Evolutionary conservation across 2,329 filamentous ascomycete genomes (phyloP).

Genomic region (Colletotrichum magnum): DNA sequence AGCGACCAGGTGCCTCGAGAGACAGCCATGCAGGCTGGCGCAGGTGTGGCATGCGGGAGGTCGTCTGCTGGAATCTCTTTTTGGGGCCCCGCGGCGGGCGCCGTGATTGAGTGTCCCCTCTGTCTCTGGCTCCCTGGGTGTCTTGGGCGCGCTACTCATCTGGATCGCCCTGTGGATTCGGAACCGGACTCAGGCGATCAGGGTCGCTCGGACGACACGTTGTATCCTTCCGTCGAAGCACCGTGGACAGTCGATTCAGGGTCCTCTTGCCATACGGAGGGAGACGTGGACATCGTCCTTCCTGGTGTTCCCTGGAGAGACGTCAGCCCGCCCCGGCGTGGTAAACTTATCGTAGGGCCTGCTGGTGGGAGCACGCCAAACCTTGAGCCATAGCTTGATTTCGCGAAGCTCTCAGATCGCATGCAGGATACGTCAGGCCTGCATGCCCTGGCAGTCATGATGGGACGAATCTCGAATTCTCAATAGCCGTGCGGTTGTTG

Average conservation of each 20-base stretch:
- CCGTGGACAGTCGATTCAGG: not conserved
- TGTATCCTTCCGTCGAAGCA: not conserved
- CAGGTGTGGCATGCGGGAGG: constrained; percentile 19
- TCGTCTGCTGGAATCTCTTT: constrained; percentile 16
- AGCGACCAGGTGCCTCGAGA: not conserved
- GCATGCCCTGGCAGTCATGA: not conserved
- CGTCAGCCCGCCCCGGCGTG: not conserved
- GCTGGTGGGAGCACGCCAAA: constrained; percentile 8
- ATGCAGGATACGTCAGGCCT: constrained; percentile 20
- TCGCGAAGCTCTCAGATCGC: constrained; percentile 16
- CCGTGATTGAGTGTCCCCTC: not conserved
- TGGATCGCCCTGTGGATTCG: constrained; percentile 22
- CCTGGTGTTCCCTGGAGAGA: not conserved
- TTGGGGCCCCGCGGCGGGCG: constrained; percentile 1
- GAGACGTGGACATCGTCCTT: not conserved
- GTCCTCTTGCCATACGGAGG: not conserved
- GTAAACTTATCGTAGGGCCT: constrained; percentile 14
- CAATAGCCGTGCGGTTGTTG: constrained; percentile 5
- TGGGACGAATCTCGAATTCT: constrained; percentile 16
- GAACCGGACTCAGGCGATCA: not conserved
- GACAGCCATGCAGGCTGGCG: not conserved
- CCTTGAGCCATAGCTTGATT: constrained; percentile 8
- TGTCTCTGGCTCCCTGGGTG: constrained; percentile 35
- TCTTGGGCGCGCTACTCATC: constrained; percentile 33
- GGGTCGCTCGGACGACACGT: constrained; percentile 1